Conservation (phyloP, 495 filamentous ascomycete genomes). For the Daldinia bambusicola region DNA sequence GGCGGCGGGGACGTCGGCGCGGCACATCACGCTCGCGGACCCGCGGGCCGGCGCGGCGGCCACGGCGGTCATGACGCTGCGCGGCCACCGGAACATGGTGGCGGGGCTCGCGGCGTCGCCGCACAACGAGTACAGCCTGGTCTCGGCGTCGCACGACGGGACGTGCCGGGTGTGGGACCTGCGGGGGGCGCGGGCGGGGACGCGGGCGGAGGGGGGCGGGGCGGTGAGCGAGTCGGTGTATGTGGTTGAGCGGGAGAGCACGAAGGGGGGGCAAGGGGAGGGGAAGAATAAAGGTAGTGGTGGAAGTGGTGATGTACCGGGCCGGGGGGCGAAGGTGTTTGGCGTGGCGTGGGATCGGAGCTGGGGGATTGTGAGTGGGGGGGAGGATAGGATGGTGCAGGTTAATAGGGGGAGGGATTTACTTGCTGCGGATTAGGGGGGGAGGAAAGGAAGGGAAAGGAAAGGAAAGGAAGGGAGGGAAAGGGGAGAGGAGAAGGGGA, state of each 20-base stretch:
- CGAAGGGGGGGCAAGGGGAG: too few species aligned
- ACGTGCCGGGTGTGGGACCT: conserved; percentile 95
- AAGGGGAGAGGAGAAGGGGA: neutral
- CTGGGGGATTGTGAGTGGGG: conserved; percentile 88
- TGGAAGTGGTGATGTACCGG: conserved; percentile 67
- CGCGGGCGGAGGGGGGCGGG: conserved; percentile 66
- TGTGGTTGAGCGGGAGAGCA: conserved; percentile 76
- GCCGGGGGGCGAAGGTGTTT: conserved; percentile 83
- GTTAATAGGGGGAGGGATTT: conserved; percentile 73
- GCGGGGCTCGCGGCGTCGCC: conserved; percentile 75
- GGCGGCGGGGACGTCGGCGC: conserved; percentile 84
- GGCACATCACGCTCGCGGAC: conserved; percentile 89
- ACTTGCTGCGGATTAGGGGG: conserved; percentile 27
- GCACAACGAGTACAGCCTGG: conserved; percentile 79
- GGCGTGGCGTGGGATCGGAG: conserved; percentile 84
- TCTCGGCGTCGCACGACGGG: conserved; percentile 87
- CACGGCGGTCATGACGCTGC: conserved; percentile 84
- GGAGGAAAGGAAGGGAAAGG: neutral
- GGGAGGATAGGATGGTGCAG: conserved; percentile 93
- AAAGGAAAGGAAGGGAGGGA: too few species aligned
- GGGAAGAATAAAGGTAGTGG: conserved; percentile 32
- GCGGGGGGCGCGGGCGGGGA: conserved; percentile 72
- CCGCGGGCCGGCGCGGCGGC: conserved; percentile 78
- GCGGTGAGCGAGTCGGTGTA: conserved; percentile 83
- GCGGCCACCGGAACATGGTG: conserved; percentile 89